Conservation (phyloP, 139 green algal species). For the Protoeuglena noctilucae region DNA sequence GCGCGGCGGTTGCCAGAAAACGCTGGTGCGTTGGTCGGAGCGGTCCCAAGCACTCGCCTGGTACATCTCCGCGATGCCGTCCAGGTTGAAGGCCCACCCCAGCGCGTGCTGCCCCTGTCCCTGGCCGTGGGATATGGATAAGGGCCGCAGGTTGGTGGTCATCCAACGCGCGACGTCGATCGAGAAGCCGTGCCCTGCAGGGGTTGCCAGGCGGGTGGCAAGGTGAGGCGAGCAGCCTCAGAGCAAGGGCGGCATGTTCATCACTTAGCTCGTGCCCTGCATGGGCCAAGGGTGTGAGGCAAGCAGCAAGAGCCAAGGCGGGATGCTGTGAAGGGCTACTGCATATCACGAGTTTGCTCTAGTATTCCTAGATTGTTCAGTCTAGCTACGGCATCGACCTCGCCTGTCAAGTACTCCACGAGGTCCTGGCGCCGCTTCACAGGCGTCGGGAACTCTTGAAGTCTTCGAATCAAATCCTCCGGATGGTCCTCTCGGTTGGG, state of each 20-base stretch:
- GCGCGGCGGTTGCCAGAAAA: not conserved
- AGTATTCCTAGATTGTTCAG: no score
- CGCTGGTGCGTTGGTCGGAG: not conserved
- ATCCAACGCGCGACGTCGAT: constrained; percentile 46
- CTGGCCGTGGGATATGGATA: no score
- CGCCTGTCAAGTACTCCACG: constrained; percentile 32
- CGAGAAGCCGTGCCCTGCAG: constrained; percentile 10
- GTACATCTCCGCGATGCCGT: constrained; percentile 73
- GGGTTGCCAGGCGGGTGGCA: no score
- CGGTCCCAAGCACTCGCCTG: constrained; percentile 6
- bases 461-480: constrained; percentile 46
- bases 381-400: no score
- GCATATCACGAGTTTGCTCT: constrained; percentile 8
- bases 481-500: constrained; percentile 46
- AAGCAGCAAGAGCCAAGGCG: not conserved
- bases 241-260: constrained; percentile 10
- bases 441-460: constrained; percentile 43
- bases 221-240: not conserved
- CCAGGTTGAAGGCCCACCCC: constrained; percentile 73
- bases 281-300: not conserved
- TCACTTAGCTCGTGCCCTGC: not conserved
- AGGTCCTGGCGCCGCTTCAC: constrained; percentile 32
- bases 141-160: constrained; percentile 65
- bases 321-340: constrained; percentile 14
- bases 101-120: constrained; percentile 15